Conservation (phyloP, 495 filamentous ascomycete genomes). For the Xylaria nigripes region DNA sequence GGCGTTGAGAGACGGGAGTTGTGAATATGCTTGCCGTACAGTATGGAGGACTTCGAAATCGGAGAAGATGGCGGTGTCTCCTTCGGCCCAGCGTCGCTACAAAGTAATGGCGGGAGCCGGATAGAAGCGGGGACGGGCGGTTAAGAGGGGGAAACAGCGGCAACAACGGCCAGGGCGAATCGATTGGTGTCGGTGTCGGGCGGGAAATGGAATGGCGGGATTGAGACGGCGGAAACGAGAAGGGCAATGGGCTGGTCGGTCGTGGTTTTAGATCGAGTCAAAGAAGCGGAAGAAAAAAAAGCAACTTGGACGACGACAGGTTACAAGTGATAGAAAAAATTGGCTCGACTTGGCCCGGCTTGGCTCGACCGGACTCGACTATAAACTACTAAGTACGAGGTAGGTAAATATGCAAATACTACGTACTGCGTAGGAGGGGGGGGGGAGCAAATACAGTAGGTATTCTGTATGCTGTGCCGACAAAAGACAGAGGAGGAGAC, state of each 20-base stretch:
- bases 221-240: not conserved
- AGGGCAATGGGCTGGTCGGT: not conserved
- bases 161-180: not conserved
- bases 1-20: not conserved
- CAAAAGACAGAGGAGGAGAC: not conserved
- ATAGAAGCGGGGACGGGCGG: not conserved
- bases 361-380: not conserved
- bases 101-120: not conserved
- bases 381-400: too few species aligned
- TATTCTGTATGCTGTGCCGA: not conserved
- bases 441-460: not conserved
- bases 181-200: not conserved
- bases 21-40: not conserved
- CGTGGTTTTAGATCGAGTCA: not conserved
- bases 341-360: not conserved
- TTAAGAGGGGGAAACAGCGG: not conserved
- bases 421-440: not conserved
- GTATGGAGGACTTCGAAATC: not conserved
- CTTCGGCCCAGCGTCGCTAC: not conserved
- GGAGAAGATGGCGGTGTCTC: not conserved
- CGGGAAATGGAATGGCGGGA: not conserved
- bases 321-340: not conserved
- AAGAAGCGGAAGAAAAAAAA: not conserved
- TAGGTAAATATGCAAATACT: not conserved
- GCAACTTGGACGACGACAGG: not conserved